phyloP scores from a whole-genome alignment of 148 eudicot genomes.

The Vaccinium vitisidaea region DNA sequence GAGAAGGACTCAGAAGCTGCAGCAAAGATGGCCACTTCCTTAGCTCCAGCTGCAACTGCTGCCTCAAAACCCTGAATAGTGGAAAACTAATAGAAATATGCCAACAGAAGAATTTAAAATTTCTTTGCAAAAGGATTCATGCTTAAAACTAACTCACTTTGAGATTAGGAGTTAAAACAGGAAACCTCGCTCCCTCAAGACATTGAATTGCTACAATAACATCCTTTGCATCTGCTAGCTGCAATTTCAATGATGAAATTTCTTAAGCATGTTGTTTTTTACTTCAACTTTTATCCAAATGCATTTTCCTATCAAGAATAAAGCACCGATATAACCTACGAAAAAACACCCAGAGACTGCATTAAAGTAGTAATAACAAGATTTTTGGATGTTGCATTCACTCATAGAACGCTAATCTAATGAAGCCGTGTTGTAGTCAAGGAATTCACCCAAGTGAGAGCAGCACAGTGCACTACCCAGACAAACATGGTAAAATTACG shows the following conservation, averaged over 20 bases:
- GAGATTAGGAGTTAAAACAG: slow-evolving; percentile 93
- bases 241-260: slow-evolving; percentile 15
- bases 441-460: not conserved
- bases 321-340: not conserved
- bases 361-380: not conserved
- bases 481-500: not conserved
- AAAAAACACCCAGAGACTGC: not conserved
- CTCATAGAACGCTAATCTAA: not conserved
- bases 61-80: slow-evolving; percentile 85
- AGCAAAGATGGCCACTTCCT: slow-evolving; percentile 97
- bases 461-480: not conserved
- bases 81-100: not conserved
- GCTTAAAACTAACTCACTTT: slow-evolving; percentile 47
- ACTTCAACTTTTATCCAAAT: slow-evolving; percentile 8
- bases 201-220: slow-evolving; percentile 66
- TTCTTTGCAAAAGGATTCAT: not conserved
- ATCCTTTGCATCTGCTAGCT: slow-evolving; percentile 91
- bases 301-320: not conserved
- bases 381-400: not conserved
- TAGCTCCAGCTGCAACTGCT: slow-evolving; percentile 87
- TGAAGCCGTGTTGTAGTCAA: not conserved
- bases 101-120: not conserved
- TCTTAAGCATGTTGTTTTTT: not conserved
- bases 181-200: slow-evolving; percentile 59
- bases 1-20: slow-evolving; percentile 98